Base-by-base conservation (phyloP, 2,329 filamentous ascomycete genomes). In the Fusarium sublunatum region DNA sequence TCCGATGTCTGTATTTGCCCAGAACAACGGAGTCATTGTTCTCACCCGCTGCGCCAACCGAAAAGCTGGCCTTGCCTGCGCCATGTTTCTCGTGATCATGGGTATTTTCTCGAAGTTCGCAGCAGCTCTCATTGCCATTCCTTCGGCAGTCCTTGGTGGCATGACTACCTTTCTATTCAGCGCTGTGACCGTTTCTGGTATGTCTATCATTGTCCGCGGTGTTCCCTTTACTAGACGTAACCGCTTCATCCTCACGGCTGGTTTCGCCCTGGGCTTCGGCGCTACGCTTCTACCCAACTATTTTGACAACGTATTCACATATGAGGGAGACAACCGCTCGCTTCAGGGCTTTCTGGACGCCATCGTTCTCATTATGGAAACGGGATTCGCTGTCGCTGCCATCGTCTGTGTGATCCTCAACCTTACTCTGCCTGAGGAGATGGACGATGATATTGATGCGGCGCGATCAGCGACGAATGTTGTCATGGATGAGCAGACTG, bases 21-120 rank as follows among this genome's bases (percentile, higher is more conserved):
- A 93, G 74, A 94, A 94, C 79, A 93, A 94, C 73, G 91, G 91
- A 32, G 90, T 94, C 47, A 93, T 95, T 59, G 89, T 91, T 0
- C 81, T 95, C 40, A 95, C 91, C 0, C 85, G 91, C 13, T 94
- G 91, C 73, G 91, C 91, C 1, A 94, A 92, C 74, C 86, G 91
- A 50, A 90, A 88, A 42, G 92, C 91, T 6, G 92, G 92, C 5
- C 93, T 92, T 73, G 90, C 88, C 44, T 90, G 88, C 72, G 92
- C 85, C 73, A 82, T 90, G 70, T 93, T 93, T 80, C 83, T 95
- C 10, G 77, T 95, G 60, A 75, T 95, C 65, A 92, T 93, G 86
- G 92, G 92, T 13, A 79, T 95, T 59, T 92, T 94, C 68, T 86
- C 90, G 66, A 95, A 95, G 76, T 93, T 94, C 67, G 91, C 91